These are phyloP conservation scores for Russula compacta DNA, from an alignment of 768 basidiomycete species.

Conservation along the genomic window DNA sequence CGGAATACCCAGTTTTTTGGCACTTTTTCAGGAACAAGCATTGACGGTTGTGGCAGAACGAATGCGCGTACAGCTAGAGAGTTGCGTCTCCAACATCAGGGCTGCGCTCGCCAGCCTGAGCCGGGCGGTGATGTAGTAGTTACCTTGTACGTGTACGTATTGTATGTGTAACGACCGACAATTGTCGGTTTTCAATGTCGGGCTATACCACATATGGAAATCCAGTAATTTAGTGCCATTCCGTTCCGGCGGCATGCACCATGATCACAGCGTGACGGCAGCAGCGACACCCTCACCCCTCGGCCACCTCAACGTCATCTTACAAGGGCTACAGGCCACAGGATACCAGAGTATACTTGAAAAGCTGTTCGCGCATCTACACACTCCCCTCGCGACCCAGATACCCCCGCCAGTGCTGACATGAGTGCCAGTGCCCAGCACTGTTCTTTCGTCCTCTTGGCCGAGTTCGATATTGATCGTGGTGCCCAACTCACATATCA, in stretches of 20 bases:
- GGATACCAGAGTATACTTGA: too few species aligned
- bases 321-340: background rate
- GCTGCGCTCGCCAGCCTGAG: slow-evolving; percentile 9
- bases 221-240: background rate
- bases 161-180: background rate
- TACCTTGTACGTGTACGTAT: too few species aligned
- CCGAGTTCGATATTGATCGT: slow-evolving; percentile 97
- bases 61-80: slow-evolving; percentile 13
- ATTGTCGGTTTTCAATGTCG: background rate
- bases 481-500: slow-evolving; percentile 93
- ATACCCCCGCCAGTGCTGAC: background rate
- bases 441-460: slow-evolving; percentile 88
- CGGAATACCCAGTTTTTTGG: background rate
- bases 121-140: slow-evolving; percentile 7
- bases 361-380: background rate
- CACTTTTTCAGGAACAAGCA: background rate
- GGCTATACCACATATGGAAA: slow-evolving; percentile 5
- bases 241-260: background rate
- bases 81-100: slow-evolving; percentile 15
- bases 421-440: slow-evolving; percentile 64
- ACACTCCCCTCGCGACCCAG: background rate
- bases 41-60: slow-evolving; percentile 3
- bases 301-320: too few species aligned
- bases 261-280: background rate
- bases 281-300: too few species aligned